Evolutionary conservation across 768 basidiomycete species (phyloP).

Genomic region (Butyriboletus loyo): DNA sequence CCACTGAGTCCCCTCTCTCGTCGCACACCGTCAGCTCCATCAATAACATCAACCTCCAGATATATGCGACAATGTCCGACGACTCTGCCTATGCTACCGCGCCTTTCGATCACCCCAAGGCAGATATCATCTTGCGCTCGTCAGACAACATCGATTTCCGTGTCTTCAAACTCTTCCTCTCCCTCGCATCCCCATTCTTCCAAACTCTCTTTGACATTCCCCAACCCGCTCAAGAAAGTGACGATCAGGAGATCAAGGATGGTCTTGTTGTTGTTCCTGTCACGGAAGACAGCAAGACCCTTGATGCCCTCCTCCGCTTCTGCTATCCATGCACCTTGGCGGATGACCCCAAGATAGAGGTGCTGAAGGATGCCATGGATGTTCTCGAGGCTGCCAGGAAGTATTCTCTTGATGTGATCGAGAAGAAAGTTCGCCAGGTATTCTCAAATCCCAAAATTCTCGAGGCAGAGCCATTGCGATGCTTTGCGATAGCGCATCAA

Average conservation of each 20-base stretch:
- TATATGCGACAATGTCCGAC: background rate
- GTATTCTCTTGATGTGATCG: background rate
- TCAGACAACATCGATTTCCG: slow-evolving; percentile 30
- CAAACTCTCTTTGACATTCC: slow-evolving; percentile 31
- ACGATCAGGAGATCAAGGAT: slow-evolving; percentile 9
- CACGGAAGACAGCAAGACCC: slow-evolving; percentile 17
- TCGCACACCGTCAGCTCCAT: background rate
- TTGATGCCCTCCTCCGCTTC: slow-evolving; percentile 23
- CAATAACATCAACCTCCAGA: background rate
- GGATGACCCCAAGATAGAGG: slow-evolving; percentile 20
- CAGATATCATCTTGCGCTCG: slow-evolving; percentile 27
- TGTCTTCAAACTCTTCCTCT: slow-evolving; percentile 27
- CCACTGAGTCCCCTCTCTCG: background rate
- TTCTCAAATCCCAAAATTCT: background rate
- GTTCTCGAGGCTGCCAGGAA: background rate
- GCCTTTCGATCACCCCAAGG: slow-evolving; percentile 21
- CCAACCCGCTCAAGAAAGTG: slow-evolving; percentile 12
- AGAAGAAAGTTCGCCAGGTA: background rate
- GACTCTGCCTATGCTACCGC: slow-evolving; percentile 8
- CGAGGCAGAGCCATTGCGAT: background rate
- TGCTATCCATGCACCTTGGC: slow-evolving; percentile 24
- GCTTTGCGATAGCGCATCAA: background rate
- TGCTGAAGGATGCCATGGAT: background rate
- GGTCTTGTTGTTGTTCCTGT: slow-evolving; percentile 20
- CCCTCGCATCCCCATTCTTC: slow-evolving; percentile 30